Conservation (phyloP, 1,139 yeast genomes). For the Pneumocystis sp. region DNA sequence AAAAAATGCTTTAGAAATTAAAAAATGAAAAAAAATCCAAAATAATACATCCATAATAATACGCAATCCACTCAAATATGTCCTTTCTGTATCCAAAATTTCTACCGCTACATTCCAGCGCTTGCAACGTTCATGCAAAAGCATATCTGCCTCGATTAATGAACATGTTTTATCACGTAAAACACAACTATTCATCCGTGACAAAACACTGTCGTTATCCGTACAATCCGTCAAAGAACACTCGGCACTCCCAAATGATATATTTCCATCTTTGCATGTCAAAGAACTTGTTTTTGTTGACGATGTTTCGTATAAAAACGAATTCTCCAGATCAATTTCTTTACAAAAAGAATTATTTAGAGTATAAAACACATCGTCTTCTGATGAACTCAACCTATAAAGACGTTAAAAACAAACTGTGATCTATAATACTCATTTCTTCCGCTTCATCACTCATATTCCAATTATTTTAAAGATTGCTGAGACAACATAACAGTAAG, state of each 20-base stretch:
- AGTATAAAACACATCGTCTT: not conserved
- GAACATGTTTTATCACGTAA: not conserved
- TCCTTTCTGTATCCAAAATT: constrained; percentile 2
- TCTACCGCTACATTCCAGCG: constrained; percentile 1
- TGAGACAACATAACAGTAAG: not conserved
- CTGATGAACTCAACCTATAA: not conserved
- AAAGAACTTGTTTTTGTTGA: not conserved
- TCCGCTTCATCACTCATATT: not conserved
- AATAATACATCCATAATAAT: not conserved
- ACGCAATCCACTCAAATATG: constrained; percentile 1
- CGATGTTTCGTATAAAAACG: not conserved
- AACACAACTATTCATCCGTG: not conserved
- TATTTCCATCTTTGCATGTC: not conserved
- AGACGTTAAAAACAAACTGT: not conserved
- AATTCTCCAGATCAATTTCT: not conserved
- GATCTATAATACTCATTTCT: not conserved
- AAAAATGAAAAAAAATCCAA: not conserved
- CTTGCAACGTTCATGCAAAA: not conserved
- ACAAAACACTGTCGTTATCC: not conserved
- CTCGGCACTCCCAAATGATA: not conserved
- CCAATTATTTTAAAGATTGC: not conserved
- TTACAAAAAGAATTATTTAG: not conserved
- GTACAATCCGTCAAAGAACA: not conserved
- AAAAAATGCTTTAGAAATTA: not conserved
- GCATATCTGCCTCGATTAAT: not conserved